A percentile compares a stretch with the other conserved stretches of the same genome.
These are phyloP conservation scores for Microcos paniculata DNA, from an alignment of 345 rosid genomes.

Conservation along the genomic window DNA sequence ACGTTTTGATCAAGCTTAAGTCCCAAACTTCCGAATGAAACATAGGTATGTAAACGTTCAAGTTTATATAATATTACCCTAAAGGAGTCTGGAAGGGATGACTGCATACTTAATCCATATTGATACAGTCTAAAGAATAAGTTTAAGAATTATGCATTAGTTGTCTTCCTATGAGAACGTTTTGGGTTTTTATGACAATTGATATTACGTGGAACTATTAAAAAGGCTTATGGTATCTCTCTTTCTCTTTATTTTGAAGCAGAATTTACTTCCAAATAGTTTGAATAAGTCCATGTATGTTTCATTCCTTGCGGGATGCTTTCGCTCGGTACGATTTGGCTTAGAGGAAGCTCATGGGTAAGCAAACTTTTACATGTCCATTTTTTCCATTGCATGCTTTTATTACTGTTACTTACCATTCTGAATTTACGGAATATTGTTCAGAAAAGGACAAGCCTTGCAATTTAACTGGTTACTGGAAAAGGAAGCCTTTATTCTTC, in stretches of 20 bases:
- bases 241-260: conserved; percentile 17
- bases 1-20: neutral
- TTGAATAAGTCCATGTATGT: conserved; percentile 76
- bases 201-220: neutral
- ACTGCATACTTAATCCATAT: neutral
- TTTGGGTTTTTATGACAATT: neutral
- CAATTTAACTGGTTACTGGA: conserved; percentile 92
- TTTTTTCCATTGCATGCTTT: conserved; percentile 16
- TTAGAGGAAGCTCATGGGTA: conserved; percentile 97
- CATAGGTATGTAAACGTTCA: neutral
- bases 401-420: conserved; percentile 10
- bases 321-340: conserved; percentile 90
- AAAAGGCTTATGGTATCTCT: neutral
- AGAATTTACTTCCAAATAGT: conserved; percentile 66
- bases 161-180: neutral
- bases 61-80: neutral
- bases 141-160: neutral
- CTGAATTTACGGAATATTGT: conserved; percentile 15
- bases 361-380: conserved; percentile 18
- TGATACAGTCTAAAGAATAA: neutral
- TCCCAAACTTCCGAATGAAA: neutral
- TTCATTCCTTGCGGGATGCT: conserved; percentile 91
- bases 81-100: neutral
- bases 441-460: conserved; percentile 89
- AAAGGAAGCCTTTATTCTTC: conserved; percentile 70